A percentile compares a stretch with the other conserved stretches of the same genome.
phyloP scores from a whole-genome alignment of 1,284 basidiomycete genomes.

The Ganoderma sp. region DNA sequence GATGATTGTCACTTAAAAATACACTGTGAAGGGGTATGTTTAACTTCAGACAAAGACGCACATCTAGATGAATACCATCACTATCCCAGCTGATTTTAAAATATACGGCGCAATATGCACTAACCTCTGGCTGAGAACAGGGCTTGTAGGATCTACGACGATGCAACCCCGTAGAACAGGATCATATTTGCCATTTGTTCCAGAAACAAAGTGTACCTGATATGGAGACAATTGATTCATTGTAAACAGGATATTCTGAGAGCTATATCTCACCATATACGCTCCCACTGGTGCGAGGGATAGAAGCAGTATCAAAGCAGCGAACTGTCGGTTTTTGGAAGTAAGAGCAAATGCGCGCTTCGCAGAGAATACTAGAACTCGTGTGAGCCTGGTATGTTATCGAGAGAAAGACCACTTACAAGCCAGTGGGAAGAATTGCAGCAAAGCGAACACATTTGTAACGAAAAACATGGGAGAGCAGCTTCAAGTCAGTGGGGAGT shows the following conservation, averaged over 20 bases:
- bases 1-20: constrained; percentile 3
- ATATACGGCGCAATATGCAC: neutral
- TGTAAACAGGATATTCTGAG: neutral
- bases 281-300: constrained; percentile 1
- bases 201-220: constrained; percentile 1
- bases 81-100: too few relatives aligned
- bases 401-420: neutral
- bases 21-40: neutral
- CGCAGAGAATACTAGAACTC: constrained; percentile 1
- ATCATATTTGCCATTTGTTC: neutral
- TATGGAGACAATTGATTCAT: neutral
- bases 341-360: constrained; percentile 9
- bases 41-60: neutral
- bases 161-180: constrained; percentile 3
- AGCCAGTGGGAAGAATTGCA: constrained; percentile 16
- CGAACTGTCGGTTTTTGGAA: neutral
- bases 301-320: neutral
- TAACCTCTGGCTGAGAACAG: constrained; percentile 5
- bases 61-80: neutral
- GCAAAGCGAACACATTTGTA: constrained; percentile 4
- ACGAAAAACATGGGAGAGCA: neutral
- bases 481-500: neutral
- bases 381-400: neutral
- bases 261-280: neutral
- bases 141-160: neutral